Base-by-base conservation (phyloP, 257 asterid species). In the Anisodus tanguticus region DNA sequence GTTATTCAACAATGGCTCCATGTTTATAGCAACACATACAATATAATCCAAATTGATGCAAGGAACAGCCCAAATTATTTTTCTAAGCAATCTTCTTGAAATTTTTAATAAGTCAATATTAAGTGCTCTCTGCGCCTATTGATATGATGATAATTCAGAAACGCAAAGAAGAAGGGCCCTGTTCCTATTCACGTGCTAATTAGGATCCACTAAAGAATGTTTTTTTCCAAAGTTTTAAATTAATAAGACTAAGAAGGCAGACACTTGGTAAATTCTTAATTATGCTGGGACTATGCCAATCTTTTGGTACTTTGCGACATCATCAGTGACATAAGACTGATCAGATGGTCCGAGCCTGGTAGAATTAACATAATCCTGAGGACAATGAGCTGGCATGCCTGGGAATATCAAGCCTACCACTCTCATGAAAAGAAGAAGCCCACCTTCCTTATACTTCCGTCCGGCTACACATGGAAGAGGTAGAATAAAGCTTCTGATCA, bases 311-410 rank as follows among this genome's bases (percentile, higher is more conserved):
- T 51, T 76, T 26, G 81, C 22, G 0, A 15, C 47, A 35, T 51
- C n/a, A 51, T 13, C 81, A 26, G n/a, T 76, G 19, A 1, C 35
- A 31, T 31, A 31, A 31, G 35, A 31, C 35, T 31, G 35, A 0
- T 31, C 35, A 31, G 60, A 13, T 51, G 81, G 51, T 51, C 88
- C 92, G 80, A 94, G 86, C 41, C 87, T 83, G 39, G 92, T 87
- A 9, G 96, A 86, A 59, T 94, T 94, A 58, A 93, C 66, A 82
- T 94, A 94, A 15, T 92, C 97, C 37, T 79, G 91, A 2, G 85
- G 85, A 41, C 89, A 86, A 84, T 94, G 97, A 78, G 89, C 90
- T 2, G 93, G 84, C 35, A 31, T 31, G 35, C 35, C 35, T 31
- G 35, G 35, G 35, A 31, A 31, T 11, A 93, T 0, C 35, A 90